phyloP scores from a whole-genome alignment of 2,329 filamentous ascomycete species.

The Cucurbitaria berberidis region DNA sequence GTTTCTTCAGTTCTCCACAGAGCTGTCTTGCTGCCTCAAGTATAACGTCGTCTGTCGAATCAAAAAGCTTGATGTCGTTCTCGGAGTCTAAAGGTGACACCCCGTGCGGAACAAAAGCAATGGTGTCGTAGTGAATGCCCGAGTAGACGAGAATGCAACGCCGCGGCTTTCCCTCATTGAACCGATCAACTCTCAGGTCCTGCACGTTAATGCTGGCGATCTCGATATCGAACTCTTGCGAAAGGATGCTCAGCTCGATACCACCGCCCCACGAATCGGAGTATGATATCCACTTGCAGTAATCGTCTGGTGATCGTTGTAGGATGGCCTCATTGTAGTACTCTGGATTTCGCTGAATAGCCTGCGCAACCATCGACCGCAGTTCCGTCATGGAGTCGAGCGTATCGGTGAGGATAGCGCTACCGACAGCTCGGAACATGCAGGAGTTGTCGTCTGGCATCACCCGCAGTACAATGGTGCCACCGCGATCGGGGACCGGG shows the following conservation, averaged over 20 bases:
- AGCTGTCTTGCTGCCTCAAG: constrained; percentile 64
- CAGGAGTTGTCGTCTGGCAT: constrained; percentile 98
- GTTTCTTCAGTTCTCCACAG: constrained; percentile 66
- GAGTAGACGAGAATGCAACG: constrained; percentile 87
- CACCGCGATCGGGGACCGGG: constrained; percentile 61
- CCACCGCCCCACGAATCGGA: constrained; percentile 88
- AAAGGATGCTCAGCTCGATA: constrained; percentile 86
- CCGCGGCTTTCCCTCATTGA: constrained; percentile 71
- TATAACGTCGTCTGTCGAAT: constrained; percentile 61
- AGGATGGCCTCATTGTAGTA: constrained; percentile 79
- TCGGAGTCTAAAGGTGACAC: constrained; percentile 69
- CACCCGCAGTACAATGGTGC: constrained; percentile 75
- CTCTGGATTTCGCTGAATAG: constrained; percentile 75
- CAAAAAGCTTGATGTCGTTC: constrained; percentile 79
- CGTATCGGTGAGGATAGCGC: constrained; percentile 70
- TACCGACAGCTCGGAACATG: constrained; percentile 87
- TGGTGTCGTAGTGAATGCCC: constrained; percentile 91
- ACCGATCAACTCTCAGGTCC: constrained; percentile 70
- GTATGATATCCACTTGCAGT: constrained; percentile 81
- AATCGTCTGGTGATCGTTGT: constrained; percentile 71
- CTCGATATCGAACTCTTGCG: constrained; percentile 83
- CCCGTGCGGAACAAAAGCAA: constrained; percentile 72
- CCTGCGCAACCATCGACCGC: constrained; percentile 76
- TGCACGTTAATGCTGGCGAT: constrained; percentile 85
- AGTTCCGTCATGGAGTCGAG: constrained; percentile 74